phyloP scores from a whole-genome alignment of 1,139 yeast genomes.

The Zhuliangozyma blackwelliae region DNA sequence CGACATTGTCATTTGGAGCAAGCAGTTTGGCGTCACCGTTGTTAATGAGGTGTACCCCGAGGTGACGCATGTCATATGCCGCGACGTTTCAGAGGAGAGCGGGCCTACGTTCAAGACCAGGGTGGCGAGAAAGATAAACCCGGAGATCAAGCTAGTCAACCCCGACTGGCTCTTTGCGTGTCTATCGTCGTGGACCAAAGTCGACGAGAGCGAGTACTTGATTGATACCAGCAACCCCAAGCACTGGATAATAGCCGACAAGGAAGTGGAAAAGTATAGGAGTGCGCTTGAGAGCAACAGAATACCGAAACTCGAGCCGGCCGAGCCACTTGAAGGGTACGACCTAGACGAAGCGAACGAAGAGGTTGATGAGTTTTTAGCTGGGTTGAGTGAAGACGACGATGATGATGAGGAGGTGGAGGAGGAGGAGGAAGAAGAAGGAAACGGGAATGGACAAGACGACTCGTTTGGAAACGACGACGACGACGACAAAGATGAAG shows the following conservation, averaged over 20 bases:
- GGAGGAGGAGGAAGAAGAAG: constrained; percentile 16
- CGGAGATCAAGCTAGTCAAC: constrained; percentile 67
- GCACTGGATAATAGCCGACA: constrained; percentile 39
- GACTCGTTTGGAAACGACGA: constrained; percentile 8
- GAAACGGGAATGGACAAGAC: constrained; percentile 2
- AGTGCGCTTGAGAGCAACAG: constrained; percentile 24
- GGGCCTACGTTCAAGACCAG: constrained; percentile 71
- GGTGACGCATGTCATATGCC: constrained; percentile 87
- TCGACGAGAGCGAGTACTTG: constrained; percentile 58
- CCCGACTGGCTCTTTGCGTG: constrained; percentile 93
- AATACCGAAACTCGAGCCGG: constrained; percentile 25
- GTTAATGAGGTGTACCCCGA: constrained; percentile 66
- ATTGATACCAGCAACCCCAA: constrained; percentile 41
- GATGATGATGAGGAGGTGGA: constrained; percentile 31
- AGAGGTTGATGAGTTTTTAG: constrained; percentile 59
- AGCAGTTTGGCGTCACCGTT: constrained; percentile 86
- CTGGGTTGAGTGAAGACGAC: constrained; percentile 50
- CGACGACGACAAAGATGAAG: constrained; percentile 11
- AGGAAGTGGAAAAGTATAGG: constrained; percentile 43
- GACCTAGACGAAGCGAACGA: constrained; percentile 55
- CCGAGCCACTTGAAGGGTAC: constrained; percentile 33
- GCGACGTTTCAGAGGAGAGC: constrained; percentile 55
- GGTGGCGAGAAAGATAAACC: constrained; percentile 58
- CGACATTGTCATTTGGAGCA: constrained; percentile 89
- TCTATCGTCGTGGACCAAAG: constrained; percentile 70